A percentile compares a stretch with the other conserved stretches of the same genome.
phyloP scores from a whole-genome alignment of 2,329 filamentous ascomycete genomes.

The Cryphonectria nitschkei region DNA sequence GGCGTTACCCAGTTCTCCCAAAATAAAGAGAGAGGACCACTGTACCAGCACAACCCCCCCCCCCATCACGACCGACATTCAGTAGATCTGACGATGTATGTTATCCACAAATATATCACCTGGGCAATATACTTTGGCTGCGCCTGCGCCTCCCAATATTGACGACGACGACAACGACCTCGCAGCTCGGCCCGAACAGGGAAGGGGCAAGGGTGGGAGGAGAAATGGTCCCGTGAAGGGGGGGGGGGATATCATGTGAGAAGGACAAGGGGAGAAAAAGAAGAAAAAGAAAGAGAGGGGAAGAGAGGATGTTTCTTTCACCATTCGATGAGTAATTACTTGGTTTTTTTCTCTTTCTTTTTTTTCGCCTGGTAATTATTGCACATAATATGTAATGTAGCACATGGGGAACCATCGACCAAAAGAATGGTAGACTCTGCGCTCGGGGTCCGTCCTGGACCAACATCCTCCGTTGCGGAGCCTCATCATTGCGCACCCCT shows the following conservation, averaged over 20 bases:
- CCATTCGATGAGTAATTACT: no score
- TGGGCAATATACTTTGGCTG: background rate
- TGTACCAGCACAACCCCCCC: no score
- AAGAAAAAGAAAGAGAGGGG: background rate
- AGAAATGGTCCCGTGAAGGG: background rate
- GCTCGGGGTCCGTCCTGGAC: no score
- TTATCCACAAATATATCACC: background rate
- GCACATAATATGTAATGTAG: no score
- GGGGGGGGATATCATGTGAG: background rate
- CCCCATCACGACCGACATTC: background rate
- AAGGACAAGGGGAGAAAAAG: background rate
- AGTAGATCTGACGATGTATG: background rate
- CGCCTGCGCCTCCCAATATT: background rate
- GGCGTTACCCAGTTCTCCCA: background rate
- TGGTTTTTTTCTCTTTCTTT: no score
- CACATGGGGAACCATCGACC: no score
- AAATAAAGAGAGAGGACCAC: background rate
- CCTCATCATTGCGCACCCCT: background rate
- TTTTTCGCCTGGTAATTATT: no score
- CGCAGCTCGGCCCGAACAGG: background rate
- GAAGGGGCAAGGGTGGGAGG: background rate
- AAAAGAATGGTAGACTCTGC: no score
- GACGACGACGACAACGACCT: background rate
- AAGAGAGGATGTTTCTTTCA: background rate
- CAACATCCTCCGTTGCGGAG: background rate